These are phyloP conservation scores for Aureobasidium pullulans DNA, from an alignment of 2,329 filamentous ascomycete genomes.

Conservation along the genomic window DNA sequence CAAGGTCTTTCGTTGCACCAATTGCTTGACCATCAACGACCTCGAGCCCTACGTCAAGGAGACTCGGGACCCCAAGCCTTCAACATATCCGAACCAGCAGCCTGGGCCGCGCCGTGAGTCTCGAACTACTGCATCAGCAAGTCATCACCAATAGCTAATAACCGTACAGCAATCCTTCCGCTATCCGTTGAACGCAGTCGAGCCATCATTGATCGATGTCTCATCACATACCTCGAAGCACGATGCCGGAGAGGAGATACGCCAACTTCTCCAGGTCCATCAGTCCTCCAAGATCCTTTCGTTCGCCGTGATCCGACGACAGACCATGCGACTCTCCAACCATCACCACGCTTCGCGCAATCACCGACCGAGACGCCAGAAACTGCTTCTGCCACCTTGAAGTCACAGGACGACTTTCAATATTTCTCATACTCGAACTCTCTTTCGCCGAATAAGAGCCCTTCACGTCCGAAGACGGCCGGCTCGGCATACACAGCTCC, in stretches of 20 bases:
- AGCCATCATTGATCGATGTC: slow-evolving; percentile 49
- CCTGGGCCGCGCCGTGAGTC: slow-evolving; percentile 3
- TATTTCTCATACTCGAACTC: slow-evolving; percentile 7
- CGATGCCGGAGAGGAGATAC: slow-evolving; percentile 13
- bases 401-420: slow-evolving; percentile 13
- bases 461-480: background rate
- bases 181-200: slow-evolving; percentile 56
- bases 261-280: background rate
- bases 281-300: slow-evolving; percentile 5
- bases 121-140: background rate
- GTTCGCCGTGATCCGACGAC: background rate
- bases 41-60: slow-evolving; percentile 32
- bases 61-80: background rate
- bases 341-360: background rate
- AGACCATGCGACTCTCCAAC: background rate
- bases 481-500: background rate
- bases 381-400: slow-evolving; percentile 13
- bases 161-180: slow-evolving; percentile 22
- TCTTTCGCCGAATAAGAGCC: slow-evolving; percentile 5
- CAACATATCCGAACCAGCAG: background rate
- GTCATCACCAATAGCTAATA: background rate
- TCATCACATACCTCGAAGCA: slow-evolving; percentile 43
- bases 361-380: slow-evolving; percentile 6
- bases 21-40: slow-evolving; percentile 81
- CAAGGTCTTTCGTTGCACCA: slow-evolving; percentile 71